Conservation (phyloP, 768 basidiomycete genomes). For the Amanita rubescens region DNA sequence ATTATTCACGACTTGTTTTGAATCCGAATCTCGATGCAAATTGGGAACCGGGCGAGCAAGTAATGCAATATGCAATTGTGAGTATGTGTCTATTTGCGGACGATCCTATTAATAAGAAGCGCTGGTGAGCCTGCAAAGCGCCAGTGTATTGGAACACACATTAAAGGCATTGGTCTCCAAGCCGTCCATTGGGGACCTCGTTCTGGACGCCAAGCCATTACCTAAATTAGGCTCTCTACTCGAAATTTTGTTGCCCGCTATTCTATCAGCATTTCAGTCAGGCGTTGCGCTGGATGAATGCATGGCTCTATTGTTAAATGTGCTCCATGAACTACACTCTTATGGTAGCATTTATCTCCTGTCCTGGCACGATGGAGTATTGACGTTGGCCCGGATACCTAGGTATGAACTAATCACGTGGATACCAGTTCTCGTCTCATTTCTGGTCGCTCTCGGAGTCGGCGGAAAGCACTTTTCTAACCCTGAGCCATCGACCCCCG, state of each 20-base stretch:
- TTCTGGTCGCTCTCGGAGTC: slow-evolving; percentile 63
- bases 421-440: slow-evolving; percentile 73
- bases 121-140: slow-evolving; percentile 25
- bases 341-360: slow-evolving; percentile 25
- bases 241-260: background rate
- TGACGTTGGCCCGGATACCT: background rate
- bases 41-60: slow-evolving; percentile 35
- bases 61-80: slow-evolving; percentile 33
- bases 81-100: slow-evolving; percentile 14
- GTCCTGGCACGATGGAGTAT: background rate
- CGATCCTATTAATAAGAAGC: background rate
- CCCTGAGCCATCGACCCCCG: slow-evolving; percentile 41
- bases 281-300: slow-evolving; percentile 52
- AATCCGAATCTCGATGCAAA: slow-evolving; percentile 21
- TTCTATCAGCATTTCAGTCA: slow-evolving; percentile 20
- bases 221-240: background rate
- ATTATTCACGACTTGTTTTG: slow-evolving; percentile 38
- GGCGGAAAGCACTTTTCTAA: slow-evolving; percentile 61
- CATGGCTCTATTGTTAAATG: slow-evolving; percentile 45
- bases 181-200: slow-evolving; percentile 26
- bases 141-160: slow-evolving; percentile 24
- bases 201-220: slow-evolving; percentile 16
- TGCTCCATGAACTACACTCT: slow-evolving; percentile 27
- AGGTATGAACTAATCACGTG: slow-evolving; percentile 70
- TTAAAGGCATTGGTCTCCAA: slow-evolving; percentile 8